A percentile compares a stretch with the other conserved stretches of the same genome.
Evolutionary conservation across 176 grass and related monocot species (phyloP).

Genomic region (Typha latifolia): DNA sequence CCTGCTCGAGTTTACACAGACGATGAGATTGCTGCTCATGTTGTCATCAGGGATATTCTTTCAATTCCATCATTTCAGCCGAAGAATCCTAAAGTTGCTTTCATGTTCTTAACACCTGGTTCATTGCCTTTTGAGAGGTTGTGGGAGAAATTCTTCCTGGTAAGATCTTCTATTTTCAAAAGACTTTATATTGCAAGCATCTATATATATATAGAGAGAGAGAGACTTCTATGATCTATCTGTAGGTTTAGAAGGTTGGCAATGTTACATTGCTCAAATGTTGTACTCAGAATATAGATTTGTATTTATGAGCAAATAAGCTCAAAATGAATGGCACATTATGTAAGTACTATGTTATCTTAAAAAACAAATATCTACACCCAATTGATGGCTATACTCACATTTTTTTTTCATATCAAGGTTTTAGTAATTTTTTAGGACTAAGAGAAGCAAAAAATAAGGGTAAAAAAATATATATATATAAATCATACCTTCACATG

Average conservation of each 20-base stretch:
- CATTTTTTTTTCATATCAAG: too few species aligned
- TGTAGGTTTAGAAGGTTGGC: neutral
- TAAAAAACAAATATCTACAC: neutral
- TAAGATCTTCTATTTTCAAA: constrained; percentile 24
- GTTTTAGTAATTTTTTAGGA: too few species aligned
- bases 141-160: constrained; percentile 99
- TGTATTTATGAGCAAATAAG: neutral
- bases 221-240: too few species aligned
- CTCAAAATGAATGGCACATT: neutral
- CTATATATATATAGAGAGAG: neutral
- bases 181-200: constrained; percentile 4
- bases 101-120: constrained; percentile 95
- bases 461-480: too few species aligned
- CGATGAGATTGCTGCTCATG: constrained; percentile 64
- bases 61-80: constrained; percentile 33
- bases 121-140: constrained; percentile 93
- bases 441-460: too few species aligned
- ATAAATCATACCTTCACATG: too few species aligned
- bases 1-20: constrained; percentile 73
- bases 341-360: neutral
- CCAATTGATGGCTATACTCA: neutral
- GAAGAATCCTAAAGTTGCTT: constrained; percentile 96
- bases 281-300: neutral
- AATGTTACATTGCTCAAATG: neutral
- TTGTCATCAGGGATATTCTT: constrained; percentile 66